Base-by-base conservation (phyloP, 2,329 filamentous ascomycete genomes). In the Rutstroemia sp. region DNA sequence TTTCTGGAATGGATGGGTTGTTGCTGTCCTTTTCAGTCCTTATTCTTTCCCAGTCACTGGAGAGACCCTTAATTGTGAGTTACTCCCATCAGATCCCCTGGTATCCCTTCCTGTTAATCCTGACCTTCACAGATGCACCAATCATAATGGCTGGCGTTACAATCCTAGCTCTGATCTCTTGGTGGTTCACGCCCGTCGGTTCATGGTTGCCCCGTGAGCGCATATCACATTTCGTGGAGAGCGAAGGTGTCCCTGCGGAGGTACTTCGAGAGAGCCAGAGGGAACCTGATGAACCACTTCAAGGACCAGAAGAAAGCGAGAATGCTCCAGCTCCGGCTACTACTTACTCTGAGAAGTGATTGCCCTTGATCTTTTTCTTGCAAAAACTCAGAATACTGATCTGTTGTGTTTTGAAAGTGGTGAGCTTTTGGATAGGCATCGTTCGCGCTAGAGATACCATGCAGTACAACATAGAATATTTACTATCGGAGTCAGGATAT, bases 141-240 rank as follows among this genome's bases (percentile, higher is more conserved):
- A 56, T 60, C 23, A 60, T 60, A 30, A 60, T 60, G 58, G 56
- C 45, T 21, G 58, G 49, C 18, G 55, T 60, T 18, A 60, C 58
- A 9, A 49, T 58, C 34, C 34, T 60, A 41, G 58, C 54, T 1
- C 18, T 60, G 12, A 50, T 56, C 23, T 58, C 57, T n/a, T 60
- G 58, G 58, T 60, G 56, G 58, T 52, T 56, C 6, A 56, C 49
- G 5, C 54, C 54, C 4, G 48, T 47, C 19, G 54, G 49, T 16
- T 16, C 49, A 12, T 56, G 54, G 54, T 38, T 56, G 8, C 54
- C 54, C 4, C 48, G 49, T 19, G 54, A 56, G 38, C 54, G 54
- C 30, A 56, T 56, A 38, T 52, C 54, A n/a, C 41, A 52, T 46
- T 56, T 56, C 30, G 54, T 56, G 10, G 49, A 56, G 38, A 56